phyloP scores from a whole-genome alignment of 31 red algal species.

The Pterothamnion heteromorphum region DNA sequence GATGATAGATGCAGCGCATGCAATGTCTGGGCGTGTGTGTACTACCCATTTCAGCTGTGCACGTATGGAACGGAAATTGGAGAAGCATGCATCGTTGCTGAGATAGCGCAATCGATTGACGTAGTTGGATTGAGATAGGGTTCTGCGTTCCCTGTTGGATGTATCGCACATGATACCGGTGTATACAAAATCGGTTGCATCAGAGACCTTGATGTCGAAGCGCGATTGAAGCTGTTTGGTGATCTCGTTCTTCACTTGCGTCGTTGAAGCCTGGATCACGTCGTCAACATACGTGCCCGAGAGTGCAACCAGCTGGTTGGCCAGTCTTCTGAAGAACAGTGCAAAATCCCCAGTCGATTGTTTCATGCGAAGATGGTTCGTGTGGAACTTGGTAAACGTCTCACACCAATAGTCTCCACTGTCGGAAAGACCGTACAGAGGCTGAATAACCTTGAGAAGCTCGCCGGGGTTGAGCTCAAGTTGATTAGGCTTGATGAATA shows the following conservation, averaged over 20 bases:
- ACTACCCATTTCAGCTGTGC: background rate
- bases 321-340: background rate
- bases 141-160: background rate
- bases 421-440: background rate
- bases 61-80: background rate
- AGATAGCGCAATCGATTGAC: background rate
- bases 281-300: slow-evolving; percentile 45
- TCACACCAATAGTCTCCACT: slow-evolving; percentile 13
- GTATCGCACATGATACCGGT: background rate
- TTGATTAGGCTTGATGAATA: background rate
- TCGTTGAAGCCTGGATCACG: background rate
- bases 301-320: background rate
- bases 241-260: background rate
- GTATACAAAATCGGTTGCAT: background rate
- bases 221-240: background rate
- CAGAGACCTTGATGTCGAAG: background rate
- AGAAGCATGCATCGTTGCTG: background rate
- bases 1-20: too few species aligned
- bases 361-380: background rate
- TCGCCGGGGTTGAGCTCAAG: background rate
- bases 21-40: background rate
- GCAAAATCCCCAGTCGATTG: slow-evolving; percentile 32
- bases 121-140: background rate
- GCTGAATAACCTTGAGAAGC: background rate
- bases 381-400: background rate